Base-by-base conservation (phyloP, 2,329 filamentous ascomycete species). In the Epichloe hybrida region DNA sequence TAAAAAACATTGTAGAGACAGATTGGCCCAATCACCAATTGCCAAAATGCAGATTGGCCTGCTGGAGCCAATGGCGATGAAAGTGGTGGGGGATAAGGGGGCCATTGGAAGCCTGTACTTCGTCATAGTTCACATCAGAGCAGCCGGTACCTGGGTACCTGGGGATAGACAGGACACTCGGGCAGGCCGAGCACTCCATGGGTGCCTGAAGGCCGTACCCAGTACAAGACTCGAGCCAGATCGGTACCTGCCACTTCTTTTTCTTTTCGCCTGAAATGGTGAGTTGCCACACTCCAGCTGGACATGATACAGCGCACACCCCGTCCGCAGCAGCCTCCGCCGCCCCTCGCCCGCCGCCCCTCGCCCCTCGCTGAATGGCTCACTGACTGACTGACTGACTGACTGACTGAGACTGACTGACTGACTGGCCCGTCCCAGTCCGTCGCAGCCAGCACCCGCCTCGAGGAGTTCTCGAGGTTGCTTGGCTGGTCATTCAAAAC, bases 401-500 rank as follows among this genome's bases (percentile, higher is more conserved):
- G 37, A 41, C 46, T 49, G 37, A 20, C 35, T 23, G 23, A 27
- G 17, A n/a, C 17, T 17, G 37, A 41, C 46, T 49, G 37, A 36
- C 36, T 27, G 23, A 27, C 23, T 27, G 20, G 13, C 8, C 21
- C 27, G 27, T 27, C 27, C 6, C 27, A 8, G 1, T 20, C 38
- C 38, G 38, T n/a, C 38, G 3, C 38, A 39, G 38, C 38, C 38
- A 20, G 38, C 15, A n/a, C 37, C 27, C 27, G 8, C 27, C 27
- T 2, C 27, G 27, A 31, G 27, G 8, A 31, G 27, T 31, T 31
- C 3, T 31, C 27, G 27, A 31, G 27, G 27, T 11, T 31, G 27
- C 27, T 40, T 44, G 39, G 50, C 38, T 37, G 48, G 17, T 43
- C 58, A 58, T 60, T 65, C 64, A 66, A 66, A 66, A 66, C 62